Conservation (phyloP, 805 yeast species). For the Debaryomyces tyrocola region DNA sequence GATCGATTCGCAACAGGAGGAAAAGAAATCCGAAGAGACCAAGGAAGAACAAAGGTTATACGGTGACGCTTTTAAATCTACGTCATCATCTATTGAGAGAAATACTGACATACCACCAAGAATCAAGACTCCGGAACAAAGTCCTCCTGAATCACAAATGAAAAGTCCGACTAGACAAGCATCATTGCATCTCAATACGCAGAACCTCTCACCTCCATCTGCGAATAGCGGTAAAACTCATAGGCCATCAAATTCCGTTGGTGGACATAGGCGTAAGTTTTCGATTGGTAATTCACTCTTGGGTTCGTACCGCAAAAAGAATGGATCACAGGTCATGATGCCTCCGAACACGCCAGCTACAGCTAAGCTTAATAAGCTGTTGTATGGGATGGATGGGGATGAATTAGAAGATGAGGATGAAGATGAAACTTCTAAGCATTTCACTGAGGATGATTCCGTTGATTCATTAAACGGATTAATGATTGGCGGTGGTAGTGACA, state of each 20-base stretch:
- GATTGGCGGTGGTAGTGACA: constrained; percentile 55
- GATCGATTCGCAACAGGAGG: constrained; percentile 8
- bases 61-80: constrained; percentile 42
- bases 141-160: constrained; percentile 11
- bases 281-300: constrained; percentile 60
- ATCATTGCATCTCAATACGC: constrained; percentile 32
- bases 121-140: constrained; percentile 26
- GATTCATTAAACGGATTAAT: constrained; percentile 53
- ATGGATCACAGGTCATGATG: constrained; percentile 38
- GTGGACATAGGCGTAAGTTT: constrained; percentile 59
- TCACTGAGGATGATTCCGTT: constrained; percentile 56
- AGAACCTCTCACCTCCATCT: constrained; percentile 28
- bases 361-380: constrained; percentile 31
- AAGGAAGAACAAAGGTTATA: constrained; percentile 34
- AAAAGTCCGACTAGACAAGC: constrained; percentile 38
- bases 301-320: constrained; percentile 49
- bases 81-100: constrained; percentile 30
- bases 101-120: constrained; percentile 14
- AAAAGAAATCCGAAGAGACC: constrained; percentile 16
- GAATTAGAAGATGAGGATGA: constrained; percentile 33
- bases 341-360: constrained; percentile 62
- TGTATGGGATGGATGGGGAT: constrained; percentile 28
- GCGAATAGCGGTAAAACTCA: constrained; percentile 31
- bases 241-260: constrained; percentile 38
- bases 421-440: constrained; percentile 22